These are phyloP conservation scores for Diversispora eburnea DNA, from an alignment of 192 early-diverging fungal genomes.

Conservation along the genomic window DNA sequence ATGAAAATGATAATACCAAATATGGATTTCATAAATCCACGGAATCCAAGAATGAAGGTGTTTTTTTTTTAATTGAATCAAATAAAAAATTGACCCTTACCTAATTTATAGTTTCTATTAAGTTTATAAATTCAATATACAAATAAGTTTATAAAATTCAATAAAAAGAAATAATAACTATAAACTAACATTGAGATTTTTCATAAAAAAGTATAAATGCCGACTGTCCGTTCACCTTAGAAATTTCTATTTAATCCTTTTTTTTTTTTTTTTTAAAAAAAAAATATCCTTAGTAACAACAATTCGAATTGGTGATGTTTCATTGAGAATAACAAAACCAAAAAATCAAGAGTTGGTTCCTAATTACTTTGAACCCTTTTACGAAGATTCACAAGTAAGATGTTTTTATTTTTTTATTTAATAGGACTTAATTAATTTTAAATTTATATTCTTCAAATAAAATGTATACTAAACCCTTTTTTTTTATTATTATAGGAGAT, in stretches of 20 bases:
- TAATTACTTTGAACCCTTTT: conserved; percentile 46
- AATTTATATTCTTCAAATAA: background rate
- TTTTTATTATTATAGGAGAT: conserved; percentile 30
- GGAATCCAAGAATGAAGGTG: background rate
- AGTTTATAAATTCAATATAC: no score
- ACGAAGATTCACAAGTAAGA: conserved; percentile 54
- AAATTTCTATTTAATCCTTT: background rate
- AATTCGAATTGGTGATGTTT: conserved; percentile 57
- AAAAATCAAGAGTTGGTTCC: conserved; percentile 53
- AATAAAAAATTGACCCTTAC: no score
- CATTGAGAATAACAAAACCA: conserved; percentile 43
- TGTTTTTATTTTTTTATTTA: background rate
- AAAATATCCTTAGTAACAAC: conserved; percentile 36
- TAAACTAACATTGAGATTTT: no score
- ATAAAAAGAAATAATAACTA: background rate
- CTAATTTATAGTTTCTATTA: no score
- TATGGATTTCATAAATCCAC: background rate
- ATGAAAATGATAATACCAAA: background rate
- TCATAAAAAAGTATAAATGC: no score
- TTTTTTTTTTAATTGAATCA: no score
- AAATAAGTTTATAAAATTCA: background rate
- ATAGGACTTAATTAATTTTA: background rate
- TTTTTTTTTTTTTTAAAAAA: no score
- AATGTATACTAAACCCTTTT: background rate
- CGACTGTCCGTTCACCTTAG: no score